These are phyloP conservation scores for Penicillium sp. DNA, from an alignment of 2,329 filamentous ascomycete genomes.

Conservation along the genomic window DNA sequence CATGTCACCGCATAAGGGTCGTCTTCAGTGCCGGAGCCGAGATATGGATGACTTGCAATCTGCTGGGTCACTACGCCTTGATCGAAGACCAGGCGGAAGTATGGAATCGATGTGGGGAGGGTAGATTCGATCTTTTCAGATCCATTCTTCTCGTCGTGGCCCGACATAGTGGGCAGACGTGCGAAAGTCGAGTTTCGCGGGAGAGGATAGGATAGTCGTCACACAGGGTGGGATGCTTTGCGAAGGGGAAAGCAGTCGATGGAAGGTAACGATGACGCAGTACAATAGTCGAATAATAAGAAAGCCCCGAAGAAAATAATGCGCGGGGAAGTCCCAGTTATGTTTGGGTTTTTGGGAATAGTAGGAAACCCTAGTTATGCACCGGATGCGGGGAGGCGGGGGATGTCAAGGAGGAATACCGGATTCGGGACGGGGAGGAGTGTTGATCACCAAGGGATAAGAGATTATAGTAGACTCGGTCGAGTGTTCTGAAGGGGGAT, in stretches of 20 bases:
- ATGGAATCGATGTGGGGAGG: conserved; percentile 32
- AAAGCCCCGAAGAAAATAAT: neutral
- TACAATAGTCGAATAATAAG: neutral
- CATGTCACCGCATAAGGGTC: conserved; percentile 71
- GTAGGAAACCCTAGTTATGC: conserved; percentile 5
- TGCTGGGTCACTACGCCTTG: conserved; percentile 60
- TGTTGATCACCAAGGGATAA: neutral
- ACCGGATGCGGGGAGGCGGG: conserved; percentile 13
- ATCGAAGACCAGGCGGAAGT: conserved; percentile 59
- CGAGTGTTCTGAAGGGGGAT: neutral
- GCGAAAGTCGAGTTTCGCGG: neutral
- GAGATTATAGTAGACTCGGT: neutral
- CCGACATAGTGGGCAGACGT: conserved; percentile 29
- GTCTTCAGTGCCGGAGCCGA: conserved; percentile 64
- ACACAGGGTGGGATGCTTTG: neutral
- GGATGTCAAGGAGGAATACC: neutral
- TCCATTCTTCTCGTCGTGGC: conserved; percentile 20
- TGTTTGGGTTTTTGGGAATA: conserved; percentile 2
- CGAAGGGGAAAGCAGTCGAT: neutral
- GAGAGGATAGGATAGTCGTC: neutral
- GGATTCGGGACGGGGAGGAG: conserved; percentile 1
- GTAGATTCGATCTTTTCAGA: conserved; percentile 32
- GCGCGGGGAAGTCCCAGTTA: neutral
- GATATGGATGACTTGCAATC: conserved; percentile 58
- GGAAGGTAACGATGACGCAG: neutral